These are phyloP conservation scores for Myxozyma mucilagina DNA, from an alignment of 805 yeast species.

Conservation along the genomic window DNA sequence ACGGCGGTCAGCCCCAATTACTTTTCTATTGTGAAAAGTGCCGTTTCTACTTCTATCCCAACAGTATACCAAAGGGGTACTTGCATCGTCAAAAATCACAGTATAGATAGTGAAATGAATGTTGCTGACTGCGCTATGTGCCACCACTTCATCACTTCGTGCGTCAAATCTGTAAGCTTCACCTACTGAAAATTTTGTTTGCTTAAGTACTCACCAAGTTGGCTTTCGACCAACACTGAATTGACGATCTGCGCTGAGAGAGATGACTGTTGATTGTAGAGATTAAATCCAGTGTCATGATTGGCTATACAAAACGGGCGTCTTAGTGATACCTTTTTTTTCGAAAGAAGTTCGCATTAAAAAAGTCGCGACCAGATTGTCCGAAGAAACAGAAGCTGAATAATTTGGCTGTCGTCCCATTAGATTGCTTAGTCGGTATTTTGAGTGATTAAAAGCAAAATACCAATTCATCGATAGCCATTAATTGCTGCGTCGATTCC, in stretches of 20 bases:
- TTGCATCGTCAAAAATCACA: constrained; percentile 31
- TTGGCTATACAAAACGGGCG: neutral
- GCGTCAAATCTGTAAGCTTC: neutral
- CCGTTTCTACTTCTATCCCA: constrained; percentile 33
- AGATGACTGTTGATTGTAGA: neutral
- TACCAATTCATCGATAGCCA: constrained; percentile 19
- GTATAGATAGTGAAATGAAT: constrained; percentile 31
- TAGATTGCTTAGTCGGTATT: neutral
- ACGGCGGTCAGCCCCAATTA: constrained; percentile 25
- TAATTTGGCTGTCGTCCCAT: constrained; percentile 2
- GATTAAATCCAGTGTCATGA: no score
- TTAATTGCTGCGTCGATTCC: constrained; percentile 21
- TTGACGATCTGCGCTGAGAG: constrained; percentile 2
- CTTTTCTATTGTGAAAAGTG: constrained; percentile 29
- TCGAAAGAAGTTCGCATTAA: constrained; percentile 10
- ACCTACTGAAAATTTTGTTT: neutral
- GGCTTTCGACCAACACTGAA: constrained; percentile 25
- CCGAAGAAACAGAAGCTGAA: neutral
- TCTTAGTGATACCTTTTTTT: constrained; percentile 10
- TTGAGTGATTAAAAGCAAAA: neutral
- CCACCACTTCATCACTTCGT: constrained; percentile 17
- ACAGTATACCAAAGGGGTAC: constrained; percentile 32
- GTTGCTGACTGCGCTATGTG: constrained; percentile 29
- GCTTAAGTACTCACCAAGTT: constrained; percentile 12
- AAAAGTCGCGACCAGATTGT: constrained; percentile 13